Evolutionary conservation across 148 eudicot genomes (phyloP), one percentile per base, ranked within the genome.

Genomic region (Agrostemma githago): DNA sequence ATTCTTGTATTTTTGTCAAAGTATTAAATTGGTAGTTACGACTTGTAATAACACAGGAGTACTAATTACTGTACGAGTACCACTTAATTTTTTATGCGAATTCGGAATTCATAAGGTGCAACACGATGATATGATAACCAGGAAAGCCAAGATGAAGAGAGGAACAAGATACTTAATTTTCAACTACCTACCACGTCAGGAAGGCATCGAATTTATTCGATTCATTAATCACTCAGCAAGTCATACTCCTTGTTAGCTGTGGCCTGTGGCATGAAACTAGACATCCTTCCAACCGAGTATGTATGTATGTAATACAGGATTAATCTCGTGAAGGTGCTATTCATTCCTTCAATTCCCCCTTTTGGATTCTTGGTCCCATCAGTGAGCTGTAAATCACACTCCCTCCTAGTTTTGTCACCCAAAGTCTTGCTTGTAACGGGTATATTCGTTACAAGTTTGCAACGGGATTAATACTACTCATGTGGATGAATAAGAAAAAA

Each of bases 351-450:
- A 34, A 60, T 53, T 11, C 19, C 26, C 1, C 1, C 39, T 66
- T 75, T 75, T 79, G 51, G 71, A 4, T 2, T 54, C 53, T 53
- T 20, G 72, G 78, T 69, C 75, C 75, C 72, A 63, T n/a, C 4
- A 11, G 37, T 80, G 72, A 74, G 82, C 67, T 79, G 75, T 74
- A 2, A 4, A 34, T 73, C 75, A 77, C 58, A 56, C 34, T 26
- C 34, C 34, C 34, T n/a, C n/a, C n/a, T n/a, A n/a, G n/a, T n/a
- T n/a, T n/a, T n/a, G n/a, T n/a, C n/a, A n/a, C n/a, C n/a, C n/a
- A n/a, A n/a, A n/a, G n/a, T n/a, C n/a, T n/a, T n/a, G n/a, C n/a
- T n/a, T n/a, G 34, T 26, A 1, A 26, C 34, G 34, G 1, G 34
- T 1, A 26, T 26, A 26, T 26, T 1, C 34, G 34, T 26, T 26